Evolutionary conservation across 352 stramenopile species (phyloP), one percentile per base, ranked within the genome.

Genomic region (Aphanomyces cochlioides): DNA sequence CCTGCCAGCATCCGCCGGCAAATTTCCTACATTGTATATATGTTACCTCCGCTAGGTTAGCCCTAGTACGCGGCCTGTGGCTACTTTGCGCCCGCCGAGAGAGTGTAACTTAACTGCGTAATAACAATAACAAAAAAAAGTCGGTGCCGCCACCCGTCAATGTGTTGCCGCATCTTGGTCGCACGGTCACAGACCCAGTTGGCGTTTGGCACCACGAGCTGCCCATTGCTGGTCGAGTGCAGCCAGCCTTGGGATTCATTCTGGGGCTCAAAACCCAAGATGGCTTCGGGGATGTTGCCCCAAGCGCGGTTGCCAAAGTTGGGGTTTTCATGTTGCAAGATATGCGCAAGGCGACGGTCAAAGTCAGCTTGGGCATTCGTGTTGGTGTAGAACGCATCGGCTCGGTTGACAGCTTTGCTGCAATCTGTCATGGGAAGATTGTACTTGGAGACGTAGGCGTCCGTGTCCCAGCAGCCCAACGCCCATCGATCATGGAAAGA

Each of bases 381-480:
- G 5, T 41, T 7, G 19, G 60, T 67, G 34, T 67, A 67, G 36
- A 67, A 67, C 12, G 6, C 47, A 13, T 56, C 36, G 19, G 60
- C 17, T n/a, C 17, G 12, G 47, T 67, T 67, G 28, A 37, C 60
- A 57, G 39, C 12, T 28, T 37, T 13, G 17, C 54, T 7, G 47
- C 60, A 67, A 2, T 19, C 36, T 7, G 60, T 39, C 7, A 17
- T 10, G 15, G 60, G 60, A 10, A 67, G 13, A 13, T 56, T 56
- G 37, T 67, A 67, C 37, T 67, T 67, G 47, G 60, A 8, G 38
- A 67, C 60, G 21, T 67, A 67, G 10, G 60, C 60, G 28, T 67
- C 60, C 19, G 60, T 67, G 47, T 56, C 60, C 60, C 60, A 67
- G 37, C 60, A 67, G 17, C 39, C 39, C 6, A 67, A 41, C 19